phyloP scores from a whole-genome alignment of 1,284 basidiomycete species.

The Irpex sp. region DNA sequence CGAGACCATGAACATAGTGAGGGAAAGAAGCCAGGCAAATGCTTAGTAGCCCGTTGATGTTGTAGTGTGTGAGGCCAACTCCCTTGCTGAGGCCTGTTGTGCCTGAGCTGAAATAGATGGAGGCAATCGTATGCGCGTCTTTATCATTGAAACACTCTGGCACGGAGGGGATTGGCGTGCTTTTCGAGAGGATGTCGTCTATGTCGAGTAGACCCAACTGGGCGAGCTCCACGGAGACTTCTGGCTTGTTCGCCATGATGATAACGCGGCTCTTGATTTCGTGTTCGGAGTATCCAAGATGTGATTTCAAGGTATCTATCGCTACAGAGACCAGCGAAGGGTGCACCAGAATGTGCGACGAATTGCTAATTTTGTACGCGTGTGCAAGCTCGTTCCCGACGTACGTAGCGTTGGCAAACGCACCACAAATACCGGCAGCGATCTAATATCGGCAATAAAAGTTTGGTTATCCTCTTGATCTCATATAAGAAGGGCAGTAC shows the following conservation, averaged over 20 bases:
- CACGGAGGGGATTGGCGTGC: background rate
- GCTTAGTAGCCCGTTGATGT: no score
- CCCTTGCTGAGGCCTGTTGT: slow-evolving; percentile 7
- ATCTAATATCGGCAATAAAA: no score
- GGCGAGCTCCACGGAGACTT: slow-evolving; percentile 1
- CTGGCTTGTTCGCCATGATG: slow-evolving; percentile 14
- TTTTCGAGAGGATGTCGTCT: slow-evolving; percentile 17
- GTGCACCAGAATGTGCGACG: no score
- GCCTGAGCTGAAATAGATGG: slow-evolving; percentile 9
- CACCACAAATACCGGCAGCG: no score
- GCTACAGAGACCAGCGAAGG: no score
- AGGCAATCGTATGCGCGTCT: slow-evolving; percentile 6
- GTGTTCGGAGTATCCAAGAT: no score
- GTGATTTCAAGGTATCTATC: no score
- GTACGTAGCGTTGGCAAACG: no score
- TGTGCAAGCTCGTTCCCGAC: no score
- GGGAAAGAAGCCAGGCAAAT: background rate
- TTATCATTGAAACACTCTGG: slow-evolving; percentile 19
- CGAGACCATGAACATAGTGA: slow-evolving; percentile 12
- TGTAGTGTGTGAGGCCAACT: slow-evolving; percentile 8
- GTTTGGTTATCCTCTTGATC: no score
- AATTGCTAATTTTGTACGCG: no score
- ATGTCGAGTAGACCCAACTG: background rate
- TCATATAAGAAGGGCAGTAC: no score
- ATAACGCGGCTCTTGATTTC: slow-evolving; percentile 19